A percentile compares a stretch with the other conserved stretches of the same genome.
These are phyloP conservation scores for Bruguiera sexangula DNA, from an alignment of 345 rosid species.

Conservation along the genomic window DNA sequence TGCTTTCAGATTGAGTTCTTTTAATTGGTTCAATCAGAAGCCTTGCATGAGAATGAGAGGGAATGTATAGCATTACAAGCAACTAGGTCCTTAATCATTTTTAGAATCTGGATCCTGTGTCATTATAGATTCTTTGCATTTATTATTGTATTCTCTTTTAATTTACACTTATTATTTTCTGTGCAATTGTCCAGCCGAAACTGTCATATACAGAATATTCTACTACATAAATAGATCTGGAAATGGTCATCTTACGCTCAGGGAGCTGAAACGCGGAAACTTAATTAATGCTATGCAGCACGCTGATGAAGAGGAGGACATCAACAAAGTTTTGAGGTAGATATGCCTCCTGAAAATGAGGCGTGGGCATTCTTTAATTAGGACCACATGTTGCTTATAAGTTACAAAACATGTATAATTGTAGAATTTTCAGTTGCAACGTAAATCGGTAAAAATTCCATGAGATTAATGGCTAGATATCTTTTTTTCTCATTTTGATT, in stretches of 20 bases:
- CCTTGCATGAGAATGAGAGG: neutral
- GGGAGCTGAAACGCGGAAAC: slow-evolving; percentile 93
- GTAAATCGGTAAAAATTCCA: neutral
- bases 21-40: neutral
- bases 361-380: slow-evolving; percentile 1
- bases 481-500: neutral
- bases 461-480: neutral
- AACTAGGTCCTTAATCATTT: neutral
- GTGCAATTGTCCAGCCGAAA: slow-evolving; percentile 71
- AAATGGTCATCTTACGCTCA: slow-evolving; percentile 78
- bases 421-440: neutral
- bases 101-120: neutral
- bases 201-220: slow-evolving; percentile 95
- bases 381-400: too few species aligned
- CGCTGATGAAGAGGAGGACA: slow-evolving; percentile 97
- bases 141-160: neutral
- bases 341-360: slow-evolving; percentile 4
- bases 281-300: slow-evolving; percentile 81
- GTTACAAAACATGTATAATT: slow-evolving; percentile 10
- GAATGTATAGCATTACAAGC: neutral
- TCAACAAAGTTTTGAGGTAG: slow-evolving; percentile 92
- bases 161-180: slow-evolving; percentile 25
- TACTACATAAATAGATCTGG: slow-evolving; percentile 85
- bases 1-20: slow-evolving; percentile 2
- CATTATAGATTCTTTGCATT: neutral